A percentile compares a stretch with the other conserved stretches of the same genome.
These are phyloP conservation scores for Paramecium sexaurelia DNA, from an alignment of 73 alveolate genomes.

Conservation along the genomic window DNA sequence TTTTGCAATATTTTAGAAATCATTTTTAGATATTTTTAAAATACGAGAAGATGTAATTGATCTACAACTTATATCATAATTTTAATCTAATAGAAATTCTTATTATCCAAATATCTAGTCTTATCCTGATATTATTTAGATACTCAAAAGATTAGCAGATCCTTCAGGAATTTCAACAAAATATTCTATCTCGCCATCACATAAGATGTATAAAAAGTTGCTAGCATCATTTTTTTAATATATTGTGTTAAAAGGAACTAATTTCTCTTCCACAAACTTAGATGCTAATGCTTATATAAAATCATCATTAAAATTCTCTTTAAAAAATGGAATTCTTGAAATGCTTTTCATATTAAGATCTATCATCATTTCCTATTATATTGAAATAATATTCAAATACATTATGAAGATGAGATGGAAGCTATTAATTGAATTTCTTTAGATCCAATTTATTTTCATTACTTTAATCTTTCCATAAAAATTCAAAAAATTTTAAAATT, in stretches of 20 bases:
- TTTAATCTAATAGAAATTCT: not conserved
- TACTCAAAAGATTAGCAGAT: not conserved
- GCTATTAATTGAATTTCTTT: not conserved
- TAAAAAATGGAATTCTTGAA: not conserved
- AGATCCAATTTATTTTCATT: not conserved
- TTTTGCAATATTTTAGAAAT: not conserved
- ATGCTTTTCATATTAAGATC: constrained; percentile 42
- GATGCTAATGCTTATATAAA: constrained; percentile 20
- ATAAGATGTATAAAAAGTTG: not conserved
- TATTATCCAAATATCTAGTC: constrained; percentile 25
- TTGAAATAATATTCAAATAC: not conserved
- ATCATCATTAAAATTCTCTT: not conserved
- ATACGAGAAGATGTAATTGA: not conserved
- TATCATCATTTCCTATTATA: constrained; percentile 43
- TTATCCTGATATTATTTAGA: not conserved
- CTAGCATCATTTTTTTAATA: not conserved
- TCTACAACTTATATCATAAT: constrained; percentile 20
- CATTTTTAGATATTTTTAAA: constrained; percentile 16
- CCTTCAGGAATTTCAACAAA: constrained; percentile 21
- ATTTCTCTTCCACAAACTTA: not conserved
- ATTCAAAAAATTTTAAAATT: constrained; percentile 30
- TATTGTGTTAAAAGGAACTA: not conserved
- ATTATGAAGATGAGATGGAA: constrained; percentile 11
- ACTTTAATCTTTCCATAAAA: constrained; percentile 37
- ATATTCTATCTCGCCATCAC: constrained; percentile 38